Evolutionary conservation across 164 flowering plant genomes (phyloP).

Genomic region (Umbellularia californica): DNA sequence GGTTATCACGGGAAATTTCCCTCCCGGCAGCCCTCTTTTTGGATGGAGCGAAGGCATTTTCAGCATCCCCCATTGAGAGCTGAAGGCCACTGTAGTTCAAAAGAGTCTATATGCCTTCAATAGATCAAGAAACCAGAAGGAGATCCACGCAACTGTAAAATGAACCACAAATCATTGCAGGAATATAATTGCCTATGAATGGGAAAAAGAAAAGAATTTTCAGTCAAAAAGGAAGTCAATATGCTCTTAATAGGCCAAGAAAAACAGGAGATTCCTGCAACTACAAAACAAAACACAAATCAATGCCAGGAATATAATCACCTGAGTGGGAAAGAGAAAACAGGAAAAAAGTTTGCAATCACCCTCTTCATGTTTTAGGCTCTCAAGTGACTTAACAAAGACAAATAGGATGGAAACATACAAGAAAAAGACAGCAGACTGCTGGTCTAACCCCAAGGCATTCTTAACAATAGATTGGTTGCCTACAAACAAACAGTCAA

Average conservation of each 20-base stretch:
- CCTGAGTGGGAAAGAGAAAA: not conserved
- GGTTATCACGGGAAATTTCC: constrained; percentile 72
- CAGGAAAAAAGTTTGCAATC: too few species aligned
- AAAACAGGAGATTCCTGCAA: not conserved
- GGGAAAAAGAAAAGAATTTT: not conserved
- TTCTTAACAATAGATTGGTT: too few species aligned
- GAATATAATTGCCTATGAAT: not conserved
- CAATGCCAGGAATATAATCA: not conserved
- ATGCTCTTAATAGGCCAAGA: not conserved
- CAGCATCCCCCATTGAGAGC: constrained; percentile 62
- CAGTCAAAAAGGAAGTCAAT: not conserved
- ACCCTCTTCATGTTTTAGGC: too few species aligned
- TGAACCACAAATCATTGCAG: not conserved
- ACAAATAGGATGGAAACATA: too few species aligned
- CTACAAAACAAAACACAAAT: not conserved
- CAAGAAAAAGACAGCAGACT: too few species aligned
- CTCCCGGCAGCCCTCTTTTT: constrained; percentile 91
- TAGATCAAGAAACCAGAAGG: not conserved
- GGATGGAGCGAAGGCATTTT: constrained; percentile 55
- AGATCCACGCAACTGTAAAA: not conserved
- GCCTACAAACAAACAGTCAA: too few species aligned
- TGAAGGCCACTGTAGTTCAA: not conserved
- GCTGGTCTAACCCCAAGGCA: too few species aligned
- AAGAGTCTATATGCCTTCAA: not conserved
- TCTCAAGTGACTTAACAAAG: too few species aligned